Percentiles rank a stretch among this genome's conserved stretches.
Evolutionary conservation across 2,329 filamentous ascomycete genomes (phyloP).

Genomic region (Graphilbum ipis-grandicollis): DNA sequence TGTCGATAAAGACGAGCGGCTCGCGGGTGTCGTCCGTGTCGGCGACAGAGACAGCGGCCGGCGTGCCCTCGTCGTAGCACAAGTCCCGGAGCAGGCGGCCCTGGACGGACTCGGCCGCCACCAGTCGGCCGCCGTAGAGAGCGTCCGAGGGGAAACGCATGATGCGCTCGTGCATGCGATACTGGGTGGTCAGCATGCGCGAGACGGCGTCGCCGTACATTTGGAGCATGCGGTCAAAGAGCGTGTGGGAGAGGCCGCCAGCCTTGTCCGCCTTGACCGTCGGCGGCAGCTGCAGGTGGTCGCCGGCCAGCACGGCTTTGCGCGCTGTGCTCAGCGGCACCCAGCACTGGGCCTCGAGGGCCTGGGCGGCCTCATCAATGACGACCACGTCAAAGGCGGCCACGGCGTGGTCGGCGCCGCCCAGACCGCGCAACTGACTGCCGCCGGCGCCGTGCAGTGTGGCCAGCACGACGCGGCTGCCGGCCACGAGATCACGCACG

Average conservation of each 20-base stretch:
- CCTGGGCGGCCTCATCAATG: conserved; percentile 91
- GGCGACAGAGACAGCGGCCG: conserved; percentile 39
- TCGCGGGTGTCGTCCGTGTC: conserved; percentile 76
- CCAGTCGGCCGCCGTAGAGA: conserved; percentile 66
- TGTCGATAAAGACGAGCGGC: conserved; percentile 87
- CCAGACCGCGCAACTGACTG: conserved; percentile 45
- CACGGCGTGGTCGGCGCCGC: conserved; percentile 16
- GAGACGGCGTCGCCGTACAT: conserved; percentile 76
- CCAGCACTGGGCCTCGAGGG: conserved; percentile 94
- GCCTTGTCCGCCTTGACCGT: conserved; percentile 60
- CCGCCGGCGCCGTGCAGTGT: conserved; percentile 88
- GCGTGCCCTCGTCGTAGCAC: too few relatives aligned
- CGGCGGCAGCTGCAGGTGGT: conserved; percentile 85
- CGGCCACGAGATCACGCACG: conserved; percentile 54
- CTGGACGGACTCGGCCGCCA: conserved; percentile 68
- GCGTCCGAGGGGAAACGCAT: conserved; percentile 88
- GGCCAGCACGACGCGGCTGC: conserved; percentile 76
- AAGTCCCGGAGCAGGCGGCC: conserved; percentile 58
- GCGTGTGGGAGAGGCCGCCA: conserved; percentile 59
- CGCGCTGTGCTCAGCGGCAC: conserved; percentile 64
- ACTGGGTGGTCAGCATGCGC: conserved; percentile 89
- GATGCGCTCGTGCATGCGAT: conserved; percentile 92
- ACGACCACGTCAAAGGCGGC: conserved; percentile 85
- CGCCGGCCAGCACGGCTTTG: conserved; percentile 82
- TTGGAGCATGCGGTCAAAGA: conserved; percentile 76